These are phyloP conservation scores for Exophiala mesophila DNA, from an alignment of 2,329 filamentous ascomycete genomes.

Conservation along the genomic window DNA sequence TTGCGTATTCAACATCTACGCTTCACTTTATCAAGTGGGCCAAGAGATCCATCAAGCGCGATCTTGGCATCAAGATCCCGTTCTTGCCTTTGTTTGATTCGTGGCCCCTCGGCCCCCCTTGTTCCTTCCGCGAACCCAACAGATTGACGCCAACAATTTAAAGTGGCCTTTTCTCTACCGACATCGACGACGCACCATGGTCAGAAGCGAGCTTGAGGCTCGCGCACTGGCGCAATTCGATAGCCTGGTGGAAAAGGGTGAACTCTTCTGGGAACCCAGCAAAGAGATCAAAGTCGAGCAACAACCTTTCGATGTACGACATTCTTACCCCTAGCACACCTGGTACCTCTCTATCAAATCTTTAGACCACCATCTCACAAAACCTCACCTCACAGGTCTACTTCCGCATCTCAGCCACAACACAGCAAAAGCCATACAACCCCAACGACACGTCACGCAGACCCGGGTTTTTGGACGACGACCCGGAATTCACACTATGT, in stretches of 20 bases:
- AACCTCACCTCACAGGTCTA: conserved; percentile 17
- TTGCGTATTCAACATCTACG: too few species aligned
- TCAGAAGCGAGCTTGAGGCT: neutral
- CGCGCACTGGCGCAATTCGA: conserved; percentile 20
- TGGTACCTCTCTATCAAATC: too few species aligned
- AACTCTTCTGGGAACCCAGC: conserved; percentile 18
- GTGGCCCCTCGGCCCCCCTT: too few species aligned
- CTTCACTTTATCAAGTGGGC: too few species aligned
- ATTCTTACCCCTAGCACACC: too few species aligned
- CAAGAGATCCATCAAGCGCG: too few species aligned
- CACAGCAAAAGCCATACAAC: conserved; percentile 7
- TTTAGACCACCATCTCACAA: too few species aligned
- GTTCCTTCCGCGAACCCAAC: too few species aligned
- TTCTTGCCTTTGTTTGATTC: too few species aligned
- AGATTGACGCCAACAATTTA: too few species aligned
- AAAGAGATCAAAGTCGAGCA: conserved; percentile 17
- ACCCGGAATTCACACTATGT: conserved; percentile 23
- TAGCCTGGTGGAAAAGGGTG: conserved; percentile 21
- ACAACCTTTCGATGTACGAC: conserved; percentile 24
- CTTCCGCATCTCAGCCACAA: conserved; percentile 19
- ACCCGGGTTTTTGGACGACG: conserved; percentile 14
- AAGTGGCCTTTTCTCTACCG: too few species aligned
- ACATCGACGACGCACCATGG: conserved; percentile 5
- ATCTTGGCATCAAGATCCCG: too few species aligned
- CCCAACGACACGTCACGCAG: conserved; percentile 13